Percentiles rank a stretch among this genome's conserved stretches.
phyloP scores from a whole-genome alignment of 2,329 filamentous ascomycete species.

The Saccharata proteae region DNA sequence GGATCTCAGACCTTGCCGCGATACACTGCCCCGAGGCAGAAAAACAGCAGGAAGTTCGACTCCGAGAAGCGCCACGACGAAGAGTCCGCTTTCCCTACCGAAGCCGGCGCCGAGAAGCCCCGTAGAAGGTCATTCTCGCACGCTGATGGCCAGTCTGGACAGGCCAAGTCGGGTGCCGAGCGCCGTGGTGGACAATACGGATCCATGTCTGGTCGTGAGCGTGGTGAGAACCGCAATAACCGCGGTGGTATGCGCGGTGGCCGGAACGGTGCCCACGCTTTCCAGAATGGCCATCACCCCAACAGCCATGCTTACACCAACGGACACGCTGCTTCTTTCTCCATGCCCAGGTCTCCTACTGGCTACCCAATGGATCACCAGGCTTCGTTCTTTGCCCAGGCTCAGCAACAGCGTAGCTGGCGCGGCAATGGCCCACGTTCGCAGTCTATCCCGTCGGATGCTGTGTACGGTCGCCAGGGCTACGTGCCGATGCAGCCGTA shows the following conservation, averaged over 20 bases:
- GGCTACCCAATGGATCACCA: slow-evolving; percentile 20
- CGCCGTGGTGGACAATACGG: slow-evolving; percentile 24
- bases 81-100: slow-evolving; percentile 6
- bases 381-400: slow-evolving; percentile 18
- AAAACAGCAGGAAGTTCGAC: slow-evolving; percentile 5
- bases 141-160: slow-evolving; percentile 17
- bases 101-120: slow-evolving; percentile 12
- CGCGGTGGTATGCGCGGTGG: slow-evolving; percentile 36
- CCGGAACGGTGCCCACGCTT: slow-evolving; percentile 23
- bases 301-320: slow-evolving; percentile 28
- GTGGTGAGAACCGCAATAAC: slow-evolving; percentile 30
- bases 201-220: slow-evolving; percentile 29
- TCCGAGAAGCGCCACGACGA: slow-evolving; percentile 7
- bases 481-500: slow-evolving; percentile 36
- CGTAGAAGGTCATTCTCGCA: slow-evolving; percentile 18
- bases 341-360: slow-evolving; percentile 25
- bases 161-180: slow-evolving; percentile 9
- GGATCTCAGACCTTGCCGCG: slow-evolving; percentile 1
- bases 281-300: slow-evolving; percentile 15
- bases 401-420: slow-evolving; percentile 29
- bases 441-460: slow-evolving; percentile 48
- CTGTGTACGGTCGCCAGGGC: slow-evolving; percentile 33
- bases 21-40: slow-evolving; percentile 6
- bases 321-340: slow-evolving; percentile 24
- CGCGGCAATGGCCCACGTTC: slow-evolving; percentile 43